A percentile compares a stretch with the other conserved stretches of the same genome.
These are phyloP conservation scores for Oryza nivara DNA, from an alignment of 176 grass and related monocot genomes.

Conservation along the genomic window DNA sequence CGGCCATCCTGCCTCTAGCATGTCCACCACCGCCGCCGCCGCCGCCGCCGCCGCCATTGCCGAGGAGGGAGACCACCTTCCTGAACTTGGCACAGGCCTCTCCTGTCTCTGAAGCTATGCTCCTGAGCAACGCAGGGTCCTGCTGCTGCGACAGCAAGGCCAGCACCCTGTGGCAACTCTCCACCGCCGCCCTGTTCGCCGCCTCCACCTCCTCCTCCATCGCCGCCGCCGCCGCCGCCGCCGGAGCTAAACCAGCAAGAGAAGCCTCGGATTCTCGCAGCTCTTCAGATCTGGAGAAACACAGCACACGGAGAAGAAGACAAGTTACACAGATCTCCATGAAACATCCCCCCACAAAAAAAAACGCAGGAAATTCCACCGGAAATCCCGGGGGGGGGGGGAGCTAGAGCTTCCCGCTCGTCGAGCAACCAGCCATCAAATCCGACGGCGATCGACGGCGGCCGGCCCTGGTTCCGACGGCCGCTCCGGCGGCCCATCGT, in stretches of 20 bases:
- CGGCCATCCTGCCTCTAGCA: slow-evolving; percentile 61
- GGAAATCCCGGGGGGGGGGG: background rate
- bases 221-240: background rate
- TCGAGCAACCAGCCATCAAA: background rate
- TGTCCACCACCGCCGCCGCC: slow-evolving; percentile 39
- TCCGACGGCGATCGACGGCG: background rate
- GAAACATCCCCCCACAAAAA: background rate
- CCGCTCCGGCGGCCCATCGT: background rate
- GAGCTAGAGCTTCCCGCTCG: background rate
- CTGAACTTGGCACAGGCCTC: slow-evolving; percentile 80
- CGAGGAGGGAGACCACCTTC: slow-evolving; percentile 69
- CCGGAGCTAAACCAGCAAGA: background rate
- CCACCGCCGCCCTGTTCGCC: slow-evolving; percentile 77
- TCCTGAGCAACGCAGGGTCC: slow-evolving; percentile 55
- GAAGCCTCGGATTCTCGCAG: slow-evolving; percentile 19
- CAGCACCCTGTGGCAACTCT: slow-evolving; percentile 78
- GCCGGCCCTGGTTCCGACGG: background rate
- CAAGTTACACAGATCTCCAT: slow-evolving; percentile 28
- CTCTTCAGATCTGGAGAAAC: slow-evolving; percentile 44
- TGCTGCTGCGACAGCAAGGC: slow-evolving; percentile 63
- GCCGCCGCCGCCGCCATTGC: slow-evolving; percentile 1
- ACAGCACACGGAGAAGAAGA: background rate
- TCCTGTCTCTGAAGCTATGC: slow-evolving; percentile 58
- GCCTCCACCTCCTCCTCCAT: slow-evolving; percentile 85
- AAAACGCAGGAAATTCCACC: background rate